phyloP scores from a whole-genome alignment of 2,329 filamentous ascomycete species.

The Orbilia quercus region DNA sequence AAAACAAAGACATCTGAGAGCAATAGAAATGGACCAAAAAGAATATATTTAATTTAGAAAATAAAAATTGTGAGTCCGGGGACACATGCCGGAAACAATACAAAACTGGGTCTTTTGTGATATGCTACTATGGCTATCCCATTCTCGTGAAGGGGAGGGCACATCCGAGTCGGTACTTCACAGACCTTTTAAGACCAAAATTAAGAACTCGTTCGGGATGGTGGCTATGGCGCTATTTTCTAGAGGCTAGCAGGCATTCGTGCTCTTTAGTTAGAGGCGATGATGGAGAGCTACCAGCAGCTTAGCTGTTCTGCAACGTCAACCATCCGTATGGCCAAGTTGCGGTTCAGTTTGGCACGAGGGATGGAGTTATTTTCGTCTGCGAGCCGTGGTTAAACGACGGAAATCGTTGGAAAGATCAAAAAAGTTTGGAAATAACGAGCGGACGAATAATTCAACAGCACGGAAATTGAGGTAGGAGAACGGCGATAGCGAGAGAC shows the following conservation, averaged over 20 bases:
- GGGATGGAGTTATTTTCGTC: slow-evolving; percentile 21
- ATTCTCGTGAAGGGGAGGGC: slow-evolving; percentile 27
- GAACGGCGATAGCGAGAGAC: slow-evolving; percentile 21
- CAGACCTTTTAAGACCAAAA: slow-evolving; percentile 46
- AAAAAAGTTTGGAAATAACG: slow-evolving; percentile 17
- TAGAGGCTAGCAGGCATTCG: slow-evolving; percentile 10
- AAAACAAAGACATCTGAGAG: slow-evolving; percentile 6
- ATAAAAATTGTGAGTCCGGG: slow-evolving; percentile 41
- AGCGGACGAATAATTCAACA: slow-evolving; percentile 34
- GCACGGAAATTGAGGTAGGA: not conserved
- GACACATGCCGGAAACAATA: slow-evolving; percentile 39
- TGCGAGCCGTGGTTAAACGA: slow-evolving; percentile 9
- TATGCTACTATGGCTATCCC: slow-evolving; percentile 18
- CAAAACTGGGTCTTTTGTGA: slow-evolving; percentile 31
- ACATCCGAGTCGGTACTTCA: slow-evolving; percentile 38
- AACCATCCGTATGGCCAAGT: slow-evolving; percentile 16
- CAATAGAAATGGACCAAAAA: slow-evolving; percentile 6
- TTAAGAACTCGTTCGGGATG: slow-evolving; percentile 24
- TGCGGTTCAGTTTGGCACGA: slow-evolving; percentile 29
- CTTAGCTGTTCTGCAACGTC: slow-evolving; percentile 33
- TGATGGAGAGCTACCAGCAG: slow-evolving; percentile 6
- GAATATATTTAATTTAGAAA: slow-evolving; percentile 1
- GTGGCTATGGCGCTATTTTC: slow-evolving; percentile 45
- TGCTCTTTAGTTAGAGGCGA: slow-evolving; percentile 17
- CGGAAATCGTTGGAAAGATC: slow-evolving; percentile 17